Evolutionary conservation across 805 yeast genomes (phyloP).

Genomic region (Naumovozyma dairenensis): DNA sequence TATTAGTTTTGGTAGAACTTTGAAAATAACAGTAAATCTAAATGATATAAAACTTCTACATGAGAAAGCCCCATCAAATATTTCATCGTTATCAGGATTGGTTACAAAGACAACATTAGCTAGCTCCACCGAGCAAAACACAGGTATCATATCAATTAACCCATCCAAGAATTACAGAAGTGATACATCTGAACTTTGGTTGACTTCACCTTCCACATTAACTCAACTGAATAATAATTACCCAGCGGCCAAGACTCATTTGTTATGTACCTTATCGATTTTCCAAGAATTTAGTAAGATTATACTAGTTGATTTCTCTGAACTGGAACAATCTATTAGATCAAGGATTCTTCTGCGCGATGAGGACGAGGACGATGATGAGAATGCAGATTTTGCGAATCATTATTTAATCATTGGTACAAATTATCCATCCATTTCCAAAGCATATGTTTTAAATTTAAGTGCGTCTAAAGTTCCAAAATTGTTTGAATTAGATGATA

Average conservation of each 20-base stretch:
- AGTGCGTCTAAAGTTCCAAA: conserved; percentile 1
- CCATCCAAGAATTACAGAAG: conserved; percentile 3
- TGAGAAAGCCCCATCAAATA: conserved; percentile 3
- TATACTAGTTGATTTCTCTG: conserved; percentile 2
- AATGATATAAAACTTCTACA: conserved; percentile 3
- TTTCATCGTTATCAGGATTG: conserved; percentile 9
- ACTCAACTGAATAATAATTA: conserved; percentile 9
- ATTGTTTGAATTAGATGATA: conserved; percentile 14
- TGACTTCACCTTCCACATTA: conserved; percentile 14
- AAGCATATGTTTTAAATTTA: conserved; percentile 6
- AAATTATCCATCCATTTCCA: conserved; percentile 5
- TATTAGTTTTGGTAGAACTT: conserved; percentile 16
- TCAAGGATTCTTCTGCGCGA: too few species aligned
- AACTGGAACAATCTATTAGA: too few species aligned
- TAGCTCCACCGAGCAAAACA: conserved; percentile 13
- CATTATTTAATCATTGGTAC: conserved; percentile 8
- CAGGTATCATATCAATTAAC: conserved; percentile 6
- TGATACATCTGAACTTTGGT: conserved; percentile 10
- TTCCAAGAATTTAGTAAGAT: conserved; percentile 8
- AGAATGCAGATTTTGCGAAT: background rate
- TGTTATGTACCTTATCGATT: conserved; percentile 6
- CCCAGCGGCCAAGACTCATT: conserved; percentile 7
- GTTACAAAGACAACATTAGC: conserved; percentile 13
- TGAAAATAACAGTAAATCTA: conserved; percentile 11
- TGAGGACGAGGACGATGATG: background rate